Conservation (phyloP, 1,139 yeast genomes). For the Yamadazyma oceani region DNA sequence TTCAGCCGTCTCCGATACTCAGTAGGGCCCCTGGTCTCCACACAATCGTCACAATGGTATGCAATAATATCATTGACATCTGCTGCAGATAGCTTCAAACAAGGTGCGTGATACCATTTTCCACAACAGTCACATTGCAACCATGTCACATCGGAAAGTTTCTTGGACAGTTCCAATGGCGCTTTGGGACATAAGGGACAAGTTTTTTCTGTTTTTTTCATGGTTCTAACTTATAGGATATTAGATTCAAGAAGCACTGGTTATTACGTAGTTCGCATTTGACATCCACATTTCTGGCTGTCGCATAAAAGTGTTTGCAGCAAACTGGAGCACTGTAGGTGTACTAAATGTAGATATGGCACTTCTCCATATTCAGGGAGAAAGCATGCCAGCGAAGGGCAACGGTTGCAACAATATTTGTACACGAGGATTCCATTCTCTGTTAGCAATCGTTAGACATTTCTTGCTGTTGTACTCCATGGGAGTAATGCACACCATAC, state of each 20-base stretch:
- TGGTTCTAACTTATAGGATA: conserved; percentile 6
- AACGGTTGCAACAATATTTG: too few relatives aligned
- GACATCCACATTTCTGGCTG: too few relatives aligned
- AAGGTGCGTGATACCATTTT: conserved; percentile 61
- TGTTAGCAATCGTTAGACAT: too few relatives aligned
- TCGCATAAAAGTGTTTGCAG: too few relatives aligned
- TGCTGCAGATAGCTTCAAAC: conserved; percentile 41
- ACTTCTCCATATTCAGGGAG: too few relatives aligned
- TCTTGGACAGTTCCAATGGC: conserved; percentile 9
- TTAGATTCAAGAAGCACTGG: conserved; percentile 4
- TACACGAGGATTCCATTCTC: too few relatives aligned
- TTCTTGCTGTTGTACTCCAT: too few relatives aligned
- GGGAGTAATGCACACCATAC: too few relatives aligned
- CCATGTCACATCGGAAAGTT: conserved; percentile 37
- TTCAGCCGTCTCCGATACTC: conserved; percentile 55
- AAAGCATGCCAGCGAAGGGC: too few relatives aligned
- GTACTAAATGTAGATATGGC: too few relatives aligned
- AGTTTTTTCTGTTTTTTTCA: conserved; percentile 11
- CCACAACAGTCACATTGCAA: conserved; percentile 61
- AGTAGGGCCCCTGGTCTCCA: conserved; percentile 50
- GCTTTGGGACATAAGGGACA: conserved; percentile 20
- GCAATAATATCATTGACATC: conserved; percentile 42
- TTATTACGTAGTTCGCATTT: too few relatives aligned
- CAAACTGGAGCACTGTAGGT: too few relatives aligned
- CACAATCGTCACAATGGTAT: conserved; percentile 60